Percentiles rank a stretch among this genome's conserved stretches.
Evolutionary conservation across 768 basidiomycete species (phyloP).

Genomic region (Tephrocybe sp.): DNA sequence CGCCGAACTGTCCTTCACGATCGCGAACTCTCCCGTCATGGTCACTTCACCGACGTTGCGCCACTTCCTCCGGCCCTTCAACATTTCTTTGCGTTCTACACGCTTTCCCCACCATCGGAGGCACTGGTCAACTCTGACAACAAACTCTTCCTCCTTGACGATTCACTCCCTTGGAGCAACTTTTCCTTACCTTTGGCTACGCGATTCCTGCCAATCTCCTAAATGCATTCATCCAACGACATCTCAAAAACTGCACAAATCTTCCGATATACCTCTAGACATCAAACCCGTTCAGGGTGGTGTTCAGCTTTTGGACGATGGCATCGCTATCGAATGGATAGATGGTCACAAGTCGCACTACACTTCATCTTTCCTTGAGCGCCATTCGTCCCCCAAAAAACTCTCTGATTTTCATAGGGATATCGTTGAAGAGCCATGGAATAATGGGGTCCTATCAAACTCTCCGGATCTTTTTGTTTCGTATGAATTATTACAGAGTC

Average conservation of each 20-base stretch:
- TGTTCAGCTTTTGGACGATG: conserved; percentile 38
- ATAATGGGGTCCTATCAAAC: conserved; percentile 13
- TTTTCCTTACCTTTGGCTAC: conserved; percentile 75
- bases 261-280: conserved; percentile 59
- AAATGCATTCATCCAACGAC: conserved; percentile 76
- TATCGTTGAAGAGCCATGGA: conserved; percentile 10
- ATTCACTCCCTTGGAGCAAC: conserved; percentile 38
- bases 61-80: not conserved
- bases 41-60: not conserved
- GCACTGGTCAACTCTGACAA: conserved; percentile 22
- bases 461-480: conserved; percentile 47
- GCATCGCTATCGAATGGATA: conserved; percentile 51
- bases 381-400: conserved; percentile 36
- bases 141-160: conserved; percentile 25
- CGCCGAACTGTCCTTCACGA: too few species aligned
- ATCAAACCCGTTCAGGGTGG: conserved; percentile 42
- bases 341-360: conserved; percentile 63
- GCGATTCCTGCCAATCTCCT: conserved; percentile 75
- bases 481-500: conserved; percentile 48
- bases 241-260: conserved; percentile 69
- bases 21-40: not conserved
- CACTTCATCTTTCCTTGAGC: conserved; percentile 37
- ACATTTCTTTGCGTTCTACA: not conserved
- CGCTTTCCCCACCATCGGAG: not conserved
- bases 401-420: conserved; percentile 18